A percentile compares a stretch with the other conserved stretches of the same genome.
Conservation (phyloP, 108 stramenopile species). For the Cylindrotheca fusiformis region DNA sequence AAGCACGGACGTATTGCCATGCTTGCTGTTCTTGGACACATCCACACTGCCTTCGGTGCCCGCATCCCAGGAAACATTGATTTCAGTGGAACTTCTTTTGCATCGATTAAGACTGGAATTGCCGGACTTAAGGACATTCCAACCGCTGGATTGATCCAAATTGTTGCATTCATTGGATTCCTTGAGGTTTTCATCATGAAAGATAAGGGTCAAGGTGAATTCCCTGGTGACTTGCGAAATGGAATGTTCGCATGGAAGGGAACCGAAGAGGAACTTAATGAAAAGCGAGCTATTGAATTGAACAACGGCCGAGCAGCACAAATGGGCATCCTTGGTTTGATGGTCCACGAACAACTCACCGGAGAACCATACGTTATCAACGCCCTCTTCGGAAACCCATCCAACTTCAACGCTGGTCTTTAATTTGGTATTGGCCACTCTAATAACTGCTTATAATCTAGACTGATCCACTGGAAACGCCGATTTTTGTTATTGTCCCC, state of each 20-base stretch:
- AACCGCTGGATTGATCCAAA: constrained; percentile 49
- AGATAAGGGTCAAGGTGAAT: constrained; percentile 64
- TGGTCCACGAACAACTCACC: constrained; percentile 83
- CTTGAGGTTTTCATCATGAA: constrained; percentile 73
- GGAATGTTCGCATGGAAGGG: constrained; percentile 76
- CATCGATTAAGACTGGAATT: constrained; percentile 56
- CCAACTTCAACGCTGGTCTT: constrained; percentile 44
- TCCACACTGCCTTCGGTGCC: constrained; percentile 65
- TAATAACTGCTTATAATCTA: too few relatives aligned
- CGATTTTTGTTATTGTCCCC: too few relatives aligned
- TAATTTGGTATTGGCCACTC: constrained; percentile 3
- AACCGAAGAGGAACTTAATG: constrained; percentile 43
- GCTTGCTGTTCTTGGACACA: constrained; percentile 88
- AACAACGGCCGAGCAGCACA: constrained; percentile 91
- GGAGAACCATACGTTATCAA: constrained; percentile 51
- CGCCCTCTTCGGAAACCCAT: constrained; percentile 41
- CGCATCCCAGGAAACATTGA: constrained; percentile 63
- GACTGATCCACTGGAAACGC: too few relatives aligned
- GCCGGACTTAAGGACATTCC: constrained; percentile 62
- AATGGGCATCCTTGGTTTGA: constrained; percentile 90
- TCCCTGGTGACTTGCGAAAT: constrained; percentile 81
- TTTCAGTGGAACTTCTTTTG: constrained; percentile 53
- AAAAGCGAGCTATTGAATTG: constrained; percentile 88
- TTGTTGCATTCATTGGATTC: constrained; percentile 66
- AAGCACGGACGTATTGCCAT: constrained; percentile 93